phyloP scores from a whole-genome alignment of 345 rosid species.

The Acer campestre region DNA sequence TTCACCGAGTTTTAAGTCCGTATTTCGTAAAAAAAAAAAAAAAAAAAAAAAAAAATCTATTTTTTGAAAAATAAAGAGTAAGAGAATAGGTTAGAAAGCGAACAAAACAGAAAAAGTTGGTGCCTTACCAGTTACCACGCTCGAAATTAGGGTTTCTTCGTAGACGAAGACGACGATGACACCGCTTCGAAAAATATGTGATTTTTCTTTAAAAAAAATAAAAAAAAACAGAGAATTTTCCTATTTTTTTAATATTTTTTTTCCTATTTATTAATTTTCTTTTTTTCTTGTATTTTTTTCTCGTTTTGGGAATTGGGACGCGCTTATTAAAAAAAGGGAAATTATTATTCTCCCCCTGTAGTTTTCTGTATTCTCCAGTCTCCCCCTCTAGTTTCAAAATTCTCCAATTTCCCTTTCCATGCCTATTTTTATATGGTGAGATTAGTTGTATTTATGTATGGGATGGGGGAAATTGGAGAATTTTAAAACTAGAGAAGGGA shows the following conservation, averaged over 20 bases:
- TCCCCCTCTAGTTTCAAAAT: too few relatives aligned
- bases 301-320: too few relatives aligned
- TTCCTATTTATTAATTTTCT: too few relatives aligned
- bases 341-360: too few relatives aligned
- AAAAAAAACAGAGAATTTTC: not conserved
- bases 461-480: too few relatives aligned
- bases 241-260: not conserved
- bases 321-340: too few relatives aligned
- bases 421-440: too few relatives aligned
- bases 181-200: conserved; percentile 12
- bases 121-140: conserved; percentile 7
- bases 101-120: not conserved
- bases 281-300: too few relatives aligned
- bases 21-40: not conserved
- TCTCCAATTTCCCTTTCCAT: too few relatives aligned
- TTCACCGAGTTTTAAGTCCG: not conserved
- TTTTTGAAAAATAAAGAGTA: not conserved
- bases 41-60: not conserved
- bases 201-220: not conserved
- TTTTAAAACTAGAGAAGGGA: too few relatives aligned
- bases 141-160: conserved; percentile 15
- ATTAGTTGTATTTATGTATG: too few relatives aligned
- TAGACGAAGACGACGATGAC: conserved; percentile 11
- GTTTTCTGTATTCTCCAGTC: too few relatives aligned
- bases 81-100: not conserved